These are phyloP conservation scores for Aeschynomene evenia DNA, from an alignment of 306 rosid species.

Conservation along the genomic window DNA sequence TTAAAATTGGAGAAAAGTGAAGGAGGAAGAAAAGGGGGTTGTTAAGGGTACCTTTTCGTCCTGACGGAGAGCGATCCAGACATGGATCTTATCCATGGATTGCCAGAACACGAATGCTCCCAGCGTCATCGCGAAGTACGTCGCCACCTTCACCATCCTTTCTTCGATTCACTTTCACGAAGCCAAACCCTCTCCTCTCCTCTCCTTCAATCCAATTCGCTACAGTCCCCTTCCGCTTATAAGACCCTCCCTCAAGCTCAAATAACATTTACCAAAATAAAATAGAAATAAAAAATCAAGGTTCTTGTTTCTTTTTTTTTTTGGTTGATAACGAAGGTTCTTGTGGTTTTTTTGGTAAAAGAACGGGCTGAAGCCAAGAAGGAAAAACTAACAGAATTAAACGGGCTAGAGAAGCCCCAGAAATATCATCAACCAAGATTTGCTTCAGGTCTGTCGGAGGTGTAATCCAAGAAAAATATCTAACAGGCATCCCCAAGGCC, in stretches of 20 bases:
- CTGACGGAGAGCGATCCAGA: conserved; percentile 98
- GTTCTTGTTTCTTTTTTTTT: too few relatives aligned
- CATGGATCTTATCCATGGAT: conserved; percentile 87
- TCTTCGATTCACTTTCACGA: conserved; percentile 12
- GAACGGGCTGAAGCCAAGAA: too few relatives aligned
- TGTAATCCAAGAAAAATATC: too few relatives aligned
- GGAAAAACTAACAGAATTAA: too few relatives aligned
- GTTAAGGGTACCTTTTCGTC: conserved; percentile 74
- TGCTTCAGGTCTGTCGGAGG: too few relatives aligned
- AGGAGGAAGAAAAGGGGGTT: neutral
- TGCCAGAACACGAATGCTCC: conserved; percentile 96
- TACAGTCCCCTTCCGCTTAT: neutral
- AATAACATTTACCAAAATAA: neutral
- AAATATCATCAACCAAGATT: too few relatives aligned
- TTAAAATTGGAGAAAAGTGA: too few relatives aligned
- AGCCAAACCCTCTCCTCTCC: neutral
- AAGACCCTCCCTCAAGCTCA: neutral
- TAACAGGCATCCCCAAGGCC: too few relatives aligned
- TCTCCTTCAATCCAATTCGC: neutral
- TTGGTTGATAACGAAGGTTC: too few relatives aligned
- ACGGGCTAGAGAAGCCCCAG: too few relatives aligned
- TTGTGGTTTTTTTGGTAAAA: too few relatives aligned
- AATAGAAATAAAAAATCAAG: too few relatives aligned
- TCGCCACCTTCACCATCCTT: conserved; percentile 71
- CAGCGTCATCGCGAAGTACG: conserved; percentile 85